A percentile compares a stretch with the other conserved stretches of the same genome.
Conservation (phyloP, 2,329 filamentous ascomycete species). For the Pseudogymnoascus sp. region DNA sequence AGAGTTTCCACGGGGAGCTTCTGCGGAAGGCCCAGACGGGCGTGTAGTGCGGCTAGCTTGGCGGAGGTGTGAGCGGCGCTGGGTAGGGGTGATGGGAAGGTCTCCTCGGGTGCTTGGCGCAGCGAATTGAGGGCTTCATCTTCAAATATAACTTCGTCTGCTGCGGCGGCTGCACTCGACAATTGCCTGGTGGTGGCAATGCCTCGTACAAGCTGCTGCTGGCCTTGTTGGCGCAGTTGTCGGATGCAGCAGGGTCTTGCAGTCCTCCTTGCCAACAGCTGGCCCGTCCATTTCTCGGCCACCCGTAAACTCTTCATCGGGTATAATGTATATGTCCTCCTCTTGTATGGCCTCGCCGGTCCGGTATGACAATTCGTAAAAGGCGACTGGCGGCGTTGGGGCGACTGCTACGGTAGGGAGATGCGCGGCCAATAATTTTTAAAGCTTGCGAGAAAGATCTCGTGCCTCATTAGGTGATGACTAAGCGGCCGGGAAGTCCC, state of each 20-base stretch:
- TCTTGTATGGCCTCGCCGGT: conserved; percentile 14
- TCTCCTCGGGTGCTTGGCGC: background rate
- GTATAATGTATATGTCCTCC: conserved; percentile 15
- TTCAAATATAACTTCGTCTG: conserved; percentile 22
- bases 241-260: conserved; percentile 36
- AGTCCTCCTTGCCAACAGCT: conserved; percentile 42
- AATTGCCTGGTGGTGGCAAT: conserved; percentile 11
- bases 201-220: conserved; percentile 22
- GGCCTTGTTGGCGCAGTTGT: conserved; percentile 25
- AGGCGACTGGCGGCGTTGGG: background rate
- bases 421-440: conserved; percentile 10
- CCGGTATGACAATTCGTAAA: conserved; percentile 11
- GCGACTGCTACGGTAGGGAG: background rate
- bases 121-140: conserved; percentile 16
- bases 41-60: conserved; percentile 88
- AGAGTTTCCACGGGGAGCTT: conserved; percentile 81
- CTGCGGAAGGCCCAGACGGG: conserved; percentile 72
- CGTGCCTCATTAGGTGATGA: conserved; percentile 12
- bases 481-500: conserved; percentile 12
- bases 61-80: conserved; percentile 63
- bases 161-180: conserved; percentile 1
- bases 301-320: conserved; percentile 56
- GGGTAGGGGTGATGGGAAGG: conserved; percentile 64
- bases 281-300: conserved; percentile 48
- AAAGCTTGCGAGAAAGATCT: conserved; percentile 11